Base-by-base conservation (phyloP, 2,329 filamentous ascomycete genomes). In the Cordyceps pruinosa region DNA sequence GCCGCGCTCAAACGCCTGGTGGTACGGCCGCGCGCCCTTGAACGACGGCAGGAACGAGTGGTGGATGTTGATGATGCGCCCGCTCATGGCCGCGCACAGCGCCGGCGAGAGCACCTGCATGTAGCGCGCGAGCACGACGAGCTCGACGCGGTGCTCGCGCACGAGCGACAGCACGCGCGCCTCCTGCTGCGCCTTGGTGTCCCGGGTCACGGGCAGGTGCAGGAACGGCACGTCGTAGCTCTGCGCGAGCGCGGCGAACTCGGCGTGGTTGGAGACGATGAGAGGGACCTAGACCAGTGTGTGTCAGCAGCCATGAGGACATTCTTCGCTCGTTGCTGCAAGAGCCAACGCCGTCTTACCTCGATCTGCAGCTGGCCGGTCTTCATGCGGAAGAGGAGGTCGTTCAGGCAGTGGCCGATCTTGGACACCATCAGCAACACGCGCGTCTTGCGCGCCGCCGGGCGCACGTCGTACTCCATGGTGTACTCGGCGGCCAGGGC, bases 1-100 rank as follows among this genome's bases (percentile, higher is more conserved):
- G 59, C 89, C 89, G 28, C 89, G 83, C 61, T 93, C 89, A 68
- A 88, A 92, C 8, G 89, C 89, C 77, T 94, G 89, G 72, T 93
- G 89, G 73, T 94, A 94, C 3, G 89, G 89, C 74, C 90, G 90
- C 30, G 89, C 89, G 60, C 89, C 89, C 79, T 94, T 94, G 82
- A 94, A 94, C 10, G 82, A 86, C 0, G 89, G 89, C 78, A 94
- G 71, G 82, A 94, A 94, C 64, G 83, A 87, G 75, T 94, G 89
- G 75, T 94, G 89, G 72, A 94, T 93, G 75, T 94, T 94, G 86
- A 94, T 93, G 75, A 94, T 94, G 69, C 84, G 85, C 58, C 89
- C 89, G 51, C 84, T 87, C 88, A 94, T 92, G 65, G 83, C 88
- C 58, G 79, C 74, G 75, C 89, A 94, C 41, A 94, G 77, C 9